phyloP scores from a whole-genome alignment of 345 rosid genomes.

The Corchorus olitorius region DNA sequence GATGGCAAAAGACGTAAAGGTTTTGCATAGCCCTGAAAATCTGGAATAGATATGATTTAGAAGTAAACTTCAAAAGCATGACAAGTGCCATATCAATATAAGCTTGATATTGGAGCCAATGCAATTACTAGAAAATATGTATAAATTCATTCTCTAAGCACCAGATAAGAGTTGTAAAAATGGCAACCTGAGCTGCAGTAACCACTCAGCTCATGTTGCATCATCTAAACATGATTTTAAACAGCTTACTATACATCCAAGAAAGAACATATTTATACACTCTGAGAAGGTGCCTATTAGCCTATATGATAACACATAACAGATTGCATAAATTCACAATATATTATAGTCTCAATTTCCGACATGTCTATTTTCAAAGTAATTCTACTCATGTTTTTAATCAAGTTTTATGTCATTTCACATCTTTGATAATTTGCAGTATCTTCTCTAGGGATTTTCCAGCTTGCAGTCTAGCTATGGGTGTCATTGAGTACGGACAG shows the following conservation, averaged over 20 bases:
- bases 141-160: background rate
- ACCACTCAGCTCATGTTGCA: background rate
- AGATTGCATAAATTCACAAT: background rate
- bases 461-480: too few species aligned
- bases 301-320: background rate
- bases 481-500: too few species aligned
- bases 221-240: background rate
- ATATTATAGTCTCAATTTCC: background rate
- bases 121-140: background rate
- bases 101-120: background rate
- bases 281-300: too few species aligned
- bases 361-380: background rate
- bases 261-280: background rate
- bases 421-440: background rate
- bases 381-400: too few species aligned
- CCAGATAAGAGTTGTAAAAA: background rate
- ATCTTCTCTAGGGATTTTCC: background rate
- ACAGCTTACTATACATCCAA: background rate
- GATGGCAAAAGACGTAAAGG: slow-evolving; percentile 65
- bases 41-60: slow-evolving; percentile 37
- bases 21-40: slow-evolving; percentile 74
- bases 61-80: slow-evolving; percentile 12
- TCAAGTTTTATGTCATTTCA: background rate
- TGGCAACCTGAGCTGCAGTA: background rate
- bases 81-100: background rate